phyloP scores from a whole-genome alignment of 768 basidiomycete genomes.

The Porphyrellus cyaneotinctus region DNA sequence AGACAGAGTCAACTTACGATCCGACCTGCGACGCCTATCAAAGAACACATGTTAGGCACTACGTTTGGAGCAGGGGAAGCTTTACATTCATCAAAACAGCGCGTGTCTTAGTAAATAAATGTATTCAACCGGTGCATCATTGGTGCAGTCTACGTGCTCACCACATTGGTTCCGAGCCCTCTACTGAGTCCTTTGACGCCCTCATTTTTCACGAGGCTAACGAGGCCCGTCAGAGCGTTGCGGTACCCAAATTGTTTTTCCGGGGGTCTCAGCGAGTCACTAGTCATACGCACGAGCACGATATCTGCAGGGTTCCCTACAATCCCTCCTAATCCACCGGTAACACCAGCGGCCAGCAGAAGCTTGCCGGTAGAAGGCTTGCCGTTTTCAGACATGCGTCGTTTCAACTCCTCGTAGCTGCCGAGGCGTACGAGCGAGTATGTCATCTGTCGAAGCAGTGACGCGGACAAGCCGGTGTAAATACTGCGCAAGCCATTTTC shows the following conservation, averaged over 20 bases:
- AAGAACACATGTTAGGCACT: constrained; percentile 3
- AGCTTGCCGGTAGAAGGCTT: constrained; percentile 53
- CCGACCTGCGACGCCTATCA: constrained; percentile 73
- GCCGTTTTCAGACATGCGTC: constrained; percentile 45
- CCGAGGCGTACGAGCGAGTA: constrained; percentile 86
- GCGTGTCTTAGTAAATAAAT: constrained; percentile 40
- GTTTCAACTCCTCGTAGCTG: constrained; percentile 75
- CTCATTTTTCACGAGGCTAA: constrained; percentile 61
- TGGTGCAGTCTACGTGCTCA: constrained; percentile 32
- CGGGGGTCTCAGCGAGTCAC: constrained; percentile 70
- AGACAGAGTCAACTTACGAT: constrained; percentile 52
- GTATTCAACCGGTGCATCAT: constrained; percentile 7
- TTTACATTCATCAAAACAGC: constrained; percentile 75
- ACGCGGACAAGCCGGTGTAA: constrained; percentile 79
- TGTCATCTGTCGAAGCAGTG: constrained; percentile 85
- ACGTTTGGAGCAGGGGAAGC: constrained; percentile 16
- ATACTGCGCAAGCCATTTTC: constrained; percentile 69
- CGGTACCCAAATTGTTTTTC: constrained; percentile 73
- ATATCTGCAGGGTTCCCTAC: constrained; percentile 83
- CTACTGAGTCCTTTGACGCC: constrained; percentile 64
- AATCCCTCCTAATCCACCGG: constrained; percentile 79
- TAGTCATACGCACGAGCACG: constrained; percentile 82
- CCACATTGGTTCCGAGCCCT: constrained; percentile 76
- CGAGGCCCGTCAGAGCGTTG: constrained; percentile 74
- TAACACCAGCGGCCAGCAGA: constrained; percentile 60